A percentile compares a stretch with the other conserved stretches of the same genome.
Conservation (phyloP, 2,329 filamentous ascomycete genomes). For the Scleromitrula shiraiana region DNA sequence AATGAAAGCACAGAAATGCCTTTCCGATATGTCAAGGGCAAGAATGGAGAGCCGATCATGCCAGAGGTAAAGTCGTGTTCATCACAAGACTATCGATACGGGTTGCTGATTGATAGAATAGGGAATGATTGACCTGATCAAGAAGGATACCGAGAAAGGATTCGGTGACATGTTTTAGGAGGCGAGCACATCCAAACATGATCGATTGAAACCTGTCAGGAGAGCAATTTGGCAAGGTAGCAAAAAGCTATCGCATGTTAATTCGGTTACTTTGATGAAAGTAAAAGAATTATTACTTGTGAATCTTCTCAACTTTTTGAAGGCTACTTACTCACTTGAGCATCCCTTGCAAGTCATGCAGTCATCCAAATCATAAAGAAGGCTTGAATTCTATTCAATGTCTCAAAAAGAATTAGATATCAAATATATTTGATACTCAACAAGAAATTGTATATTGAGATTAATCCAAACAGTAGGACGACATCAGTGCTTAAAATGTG, state of each 20-base stretch:
- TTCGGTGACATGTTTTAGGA: constrained; percentile 77
- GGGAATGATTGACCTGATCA: constrained; percentile 94
- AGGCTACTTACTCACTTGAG: not conserved
- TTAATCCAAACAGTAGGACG: no score
- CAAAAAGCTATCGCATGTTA: not conserved
- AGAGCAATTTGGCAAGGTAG: not conserved
- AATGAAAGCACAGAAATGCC: constrained; percentile 97
- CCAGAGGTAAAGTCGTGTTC: constrained; percentile 56
- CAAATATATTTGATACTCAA: no score
- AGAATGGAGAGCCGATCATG: constrained; percentile 77
- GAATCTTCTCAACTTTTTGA: no score
- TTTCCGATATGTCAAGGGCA: constrained; percentile 82
- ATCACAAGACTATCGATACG: not conserved
- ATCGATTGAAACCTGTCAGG: not conserved
- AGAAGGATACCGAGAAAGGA: constrained; percentile 86
- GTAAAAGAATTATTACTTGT: no score
- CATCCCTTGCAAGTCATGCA: no score
- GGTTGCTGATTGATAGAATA: constrained; percentile 6
- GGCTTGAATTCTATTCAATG: no score
- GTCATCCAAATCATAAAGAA: no score
- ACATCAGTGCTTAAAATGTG: no score
- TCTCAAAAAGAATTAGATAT: no score
- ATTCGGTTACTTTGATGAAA: not conserved
- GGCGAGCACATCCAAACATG: not conserved
- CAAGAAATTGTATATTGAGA: no score